Conservation (phyloP, 352 stramenopile species). For the Globisporangium paroecandrum region DNA sequence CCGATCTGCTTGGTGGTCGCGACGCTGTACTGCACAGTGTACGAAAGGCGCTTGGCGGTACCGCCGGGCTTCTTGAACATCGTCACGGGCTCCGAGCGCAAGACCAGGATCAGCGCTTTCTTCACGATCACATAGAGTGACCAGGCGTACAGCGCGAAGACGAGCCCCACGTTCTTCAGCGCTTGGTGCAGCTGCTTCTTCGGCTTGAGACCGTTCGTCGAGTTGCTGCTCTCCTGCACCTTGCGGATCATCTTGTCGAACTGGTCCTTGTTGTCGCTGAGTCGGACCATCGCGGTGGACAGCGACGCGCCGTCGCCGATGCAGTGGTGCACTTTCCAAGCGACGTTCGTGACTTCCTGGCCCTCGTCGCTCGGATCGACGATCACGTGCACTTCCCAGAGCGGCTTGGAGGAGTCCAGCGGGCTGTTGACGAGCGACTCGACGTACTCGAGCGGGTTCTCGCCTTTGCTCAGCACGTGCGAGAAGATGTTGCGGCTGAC, state of each 20-base stretch:
- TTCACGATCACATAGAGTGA: constrained; percentile 54
- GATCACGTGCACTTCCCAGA: constrained; percentile 78
- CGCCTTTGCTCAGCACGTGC: constrained; percentile 46
- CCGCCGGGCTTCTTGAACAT: constrained; percentile 63
- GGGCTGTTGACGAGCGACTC: constrained; percentile 71
- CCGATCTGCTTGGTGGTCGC: constrained; percentile 68
- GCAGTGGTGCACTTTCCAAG: constrained; percentile 79
- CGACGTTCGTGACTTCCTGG: constrained; percentile 38
- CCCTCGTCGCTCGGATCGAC: constrained; percentile 27
- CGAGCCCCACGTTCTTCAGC: constrained; percentile 24
- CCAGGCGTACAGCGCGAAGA: constrained; percentile 43
- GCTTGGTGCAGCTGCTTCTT: constrained; percentile 23
- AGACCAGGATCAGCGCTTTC: constrained; percentile 45
- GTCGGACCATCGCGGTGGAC: constrained; percentile 53
- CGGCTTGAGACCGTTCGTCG: constrained; percentile 21
- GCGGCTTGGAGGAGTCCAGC: constrained; percentile 60
- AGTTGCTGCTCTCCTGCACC: constrained; percentile 28
- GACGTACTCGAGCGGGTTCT: constrained; percentile 60
- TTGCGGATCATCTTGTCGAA: constrained; percentile 64
- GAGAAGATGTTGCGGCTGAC: constrained; percentile 45
- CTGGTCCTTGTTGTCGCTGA: constrained; percentile 69
- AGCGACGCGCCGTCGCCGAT: constrained; percentile 71
- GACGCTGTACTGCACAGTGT: constrained; percentile 73
- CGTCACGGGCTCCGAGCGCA: constrained; percentile 52
- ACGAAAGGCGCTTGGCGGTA: constrained; percentile 63